A percentile compares a stretch with the other conserved stretches of the same genome.
Conservation (phyloP, 1,284 basidiomycete genomes). For the Ceratobasidium theobromae region DNA sequence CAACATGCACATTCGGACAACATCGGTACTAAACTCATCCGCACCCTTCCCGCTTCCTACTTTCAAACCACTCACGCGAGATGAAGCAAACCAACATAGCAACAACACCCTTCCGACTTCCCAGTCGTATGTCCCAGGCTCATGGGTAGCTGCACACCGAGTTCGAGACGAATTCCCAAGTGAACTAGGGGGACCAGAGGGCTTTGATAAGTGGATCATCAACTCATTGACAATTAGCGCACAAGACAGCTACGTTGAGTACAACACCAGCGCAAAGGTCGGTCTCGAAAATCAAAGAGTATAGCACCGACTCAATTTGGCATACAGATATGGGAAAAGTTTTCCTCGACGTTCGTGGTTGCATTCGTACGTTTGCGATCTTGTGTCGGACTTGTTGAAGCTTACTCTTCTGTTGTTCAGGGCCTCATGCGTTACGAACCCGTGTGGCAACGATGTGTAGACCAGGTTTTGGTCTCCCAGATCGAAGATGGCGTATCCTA, state of each 20-base stretch:
- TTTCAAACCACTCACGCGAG: slow-evolving; percentile 32
- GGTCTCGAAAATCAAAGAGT: background rate
- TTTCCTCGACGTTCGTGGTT: background rate
- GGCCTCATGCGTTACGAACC: slow-evolving; percentile 58
- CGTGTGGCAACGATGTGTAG: slow-evolving; percentile 58
- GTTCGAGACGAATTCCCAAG: slow-evolving; percentile 57
- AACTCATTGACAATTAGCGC: slow-evolving; percentile 63
- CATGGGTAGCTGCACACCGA: slow-evolving; percentile 56
- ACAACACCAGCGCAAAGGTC: slow-evolving; percentile 66
- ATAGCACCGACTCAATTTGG: background rate
- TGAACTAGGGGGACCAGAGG: slow-evolving; percentile 43
- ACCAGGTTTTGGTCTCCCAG: slow-evolving; percentile 61
- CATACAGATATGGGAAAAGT: background rate
- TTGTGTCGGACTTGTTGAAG: background rate
- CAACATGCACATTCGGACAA: slow-evolving; percentile 57
- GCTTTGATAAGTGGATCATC: slow-evolving; percentile 66
- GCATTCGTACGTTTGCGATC: background rate
- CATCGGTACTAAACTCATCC: slow-evolving; percentile 46
- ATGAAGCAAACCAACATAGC: background rate
- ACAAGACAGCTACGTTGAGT: slow-evolving; percentile 65
- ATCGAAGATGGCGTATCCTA: slow-evolving; percentile 74
- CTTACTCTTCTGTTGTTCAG: slow-evolving; percentile 37
- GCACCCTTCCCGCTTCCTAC: slow-evolving; percentile 38
- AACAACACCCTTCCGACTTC: slow-evolving; percentile 46
- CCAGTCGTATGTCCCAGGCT: slow-evolving; percentile 46